These are phyloP conservation scores for Solanum stenotomum DNA, from an alignment of 257 asterid species.

Conservation along the genomic window DNA sequence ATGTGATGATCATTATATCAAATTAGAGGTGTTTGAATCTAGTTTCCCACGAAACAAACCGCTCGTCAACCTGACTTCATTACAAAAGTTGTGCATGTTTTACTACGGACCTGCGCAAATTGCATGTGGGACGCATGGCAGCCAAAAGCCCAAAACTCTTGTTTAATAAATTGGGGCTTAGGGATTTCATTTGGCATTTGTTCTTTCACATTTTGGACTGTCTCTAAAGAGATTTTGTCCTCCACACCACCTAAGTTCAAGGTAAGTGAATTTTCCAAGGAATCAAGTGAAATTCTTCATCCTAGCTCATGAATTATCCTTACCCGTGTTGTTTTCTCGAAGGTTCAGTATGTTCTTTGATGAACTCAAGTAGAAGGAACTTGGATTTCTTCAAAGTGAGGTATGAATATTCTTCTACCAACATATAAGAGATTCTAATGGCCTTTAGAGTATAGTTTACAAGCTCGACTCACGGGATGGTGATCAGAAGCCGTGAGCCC, in stretches of 20 bases:
- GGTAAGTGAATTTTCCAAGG: not conserved
- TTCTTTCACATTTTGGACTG: not conserved
- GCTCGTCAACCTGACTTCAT: not conserved
- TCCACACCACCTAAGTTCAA: not conserved
- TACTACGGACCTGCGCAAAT: not conserved
- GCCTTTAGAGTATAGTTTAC: not conserved
- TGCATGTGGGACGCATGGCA: not conserved
- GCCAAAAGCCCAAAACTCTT: not conserved
- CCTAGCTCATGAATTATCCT: not conserved
- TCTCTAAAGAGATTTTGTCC: not conserved
- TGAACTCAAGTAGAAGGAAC: not conserved
- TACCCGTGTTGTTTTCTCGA: not conserved
- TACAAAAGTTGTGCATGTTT: not conserved
- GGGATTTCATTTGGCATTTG: not conserved
- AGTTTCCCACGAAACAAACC: not conserved
- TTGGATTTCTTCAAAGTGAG: not conserved
- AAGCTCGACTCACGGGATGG: not conserved
- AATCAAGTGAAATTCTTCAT: not conserved
- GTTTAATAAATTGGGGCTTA: not conserved
- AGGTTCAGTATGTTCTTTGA: not conserved
- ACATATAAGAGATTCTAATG: not conserved
- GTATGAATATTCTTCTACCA: not conserved
- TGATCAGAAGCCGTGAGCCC: not conserved
- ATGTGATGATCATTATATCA: not conserved
- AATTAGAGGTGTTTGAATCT: not conserved